Evolutionary conservation across 2,329 filamentous ascomycete genomes (phyloP), one percentile per base, ranked within the genome.

Genomic region (Arthrobotrys pseudoclavata): DNA sequence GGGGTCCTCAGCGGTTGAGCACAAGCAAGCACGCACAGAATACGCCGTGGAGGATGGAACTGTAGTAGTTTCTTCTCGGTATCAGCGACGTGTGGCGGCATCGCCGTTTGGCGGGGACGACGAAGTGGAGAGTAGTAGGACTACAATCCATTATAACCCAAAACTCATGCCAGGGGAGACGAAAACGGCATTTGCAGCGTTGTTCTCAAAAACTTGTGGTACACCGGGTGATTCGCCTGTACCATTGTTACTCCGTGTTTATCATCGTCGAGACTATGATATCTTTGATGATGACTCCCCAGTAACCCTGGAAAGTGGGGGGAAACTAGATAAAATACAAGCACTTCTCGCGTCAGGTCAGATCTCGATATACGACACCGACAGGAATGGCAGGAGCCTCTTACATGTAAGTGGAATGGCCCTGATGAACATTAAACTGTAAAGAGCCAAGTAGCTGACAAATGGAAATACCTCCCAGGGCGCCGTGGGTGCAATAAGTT

Each of bases 241-340:
- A 7, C 72, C 72, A n/a, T 52, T 71, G 13, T 22, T 77, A 10
- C 29, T 77, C 24, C 31, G 72, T 3, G 45, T 70, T 4, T 45
- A 77, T 29, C 67, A 77, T n/a, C 42, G 55, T 4, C 55, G 72
- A 34, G 67, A 37, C 20, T 61, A 61, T 15, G 2, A 15, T 15
- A 31, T 31, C 37, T 15, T 13, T 1, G 13, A n/a, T 9, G 13
- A 1, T 1, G 66, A 76, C 24, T 18, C 48, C 66, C 13, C 4
- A 13, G 2, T 15, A 12, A 12, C 7, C 4, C 26, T 76, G 5
- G 66, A 64, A 7, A 15, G 24, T 2, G n/a, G 18, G 4, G 72
- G 72, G 1, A 31, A 76, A n/a, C 20, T 76, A 1, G 9, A 31
- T 15, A 29, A 60, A 9, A 18, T 77, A 13, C 47, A 77, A n/a